phyloP scores from a whole-genome alignment of 2,329 filamentous ascomycete genomes.

The Monilinia vaccinii-corymbosi region DNA sequence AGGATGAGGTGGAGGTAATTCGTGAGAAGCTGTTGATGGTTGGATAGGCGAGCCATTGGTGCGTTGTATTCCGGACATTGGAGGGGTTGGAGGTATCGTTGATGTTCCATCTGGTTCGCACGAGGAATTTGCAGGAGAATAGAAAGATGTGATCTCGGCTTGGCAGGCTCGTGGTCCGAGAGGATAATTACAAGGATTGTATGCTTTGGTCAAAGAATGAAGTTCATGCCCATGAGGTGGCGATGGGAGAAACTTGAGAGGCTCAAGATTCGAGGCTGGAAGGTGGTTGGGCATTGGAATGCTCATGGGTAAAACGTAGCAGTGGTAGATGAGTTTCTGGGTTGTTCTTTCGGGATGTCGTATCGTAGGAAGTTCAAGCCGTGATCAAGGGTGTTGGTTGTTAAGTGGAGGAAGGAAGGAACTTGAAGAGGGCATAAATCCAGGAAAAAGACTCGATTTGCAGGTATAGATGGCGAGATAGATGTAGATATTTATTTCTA shows the following conservation, averaged over 20 bases:
- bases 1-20: background rate
- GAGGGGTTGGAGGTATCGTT: background rate
- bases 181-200: background rate
- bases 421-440: too few species aligned
- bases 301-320: background rate
- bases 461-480: too few species aligned
- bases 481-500: too few species aligned
- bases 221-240: background rate
- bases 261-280: background rate
- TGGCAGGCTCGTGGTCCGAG: background rate
- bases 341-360: too few species aligned
- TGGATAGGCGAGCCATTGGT: background rate
- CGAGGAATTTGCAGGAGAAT: slow-evolving; percentile 1
- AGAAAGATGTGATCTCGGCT: background rate
- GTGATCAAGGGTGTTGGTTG: too few species aligned
- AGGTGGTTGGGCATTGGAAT: slow-evolving; percentile 2
- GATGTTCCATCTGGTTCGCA: slow-evolving; percentile 2
- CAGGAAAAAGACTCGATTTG: too few species aligned
- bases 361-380: too few species aligned
- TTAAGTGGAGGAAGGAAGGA: background rate
- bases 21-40: background rate
- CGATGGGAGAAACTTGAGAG: slow-evolving; percentile 4
- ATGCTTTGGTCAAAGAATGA: background rate
- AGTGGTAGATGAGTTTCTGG: background rate
- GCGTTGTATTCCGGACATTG: background rate